phyloP scores from a whole-genome alignment of 805 yeast genomes.

The Barnettozyma populi region DNA sequence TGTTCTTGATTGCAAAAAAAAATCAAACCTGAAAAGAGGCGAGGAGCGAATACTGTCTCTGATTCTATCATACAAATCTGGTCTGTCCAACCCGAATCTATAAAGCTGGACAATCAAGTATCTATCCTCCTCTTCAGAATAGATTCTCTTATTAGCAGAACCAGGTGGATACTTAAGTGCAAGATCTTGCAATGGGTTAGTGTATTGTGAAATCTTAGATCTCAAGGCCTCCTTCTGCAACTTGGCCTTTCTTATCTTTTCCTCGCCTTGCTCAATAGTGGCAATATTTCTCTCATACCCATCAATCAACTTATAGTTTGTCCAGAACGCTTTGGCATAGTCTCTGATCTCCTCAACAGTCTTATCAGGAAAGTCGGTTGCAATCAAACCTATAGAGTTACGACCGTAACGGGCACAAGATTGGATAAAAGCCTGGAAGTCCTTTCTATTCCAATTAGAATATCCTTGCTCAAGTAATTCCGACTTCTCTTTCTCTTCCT shows the following conservation, averaged over 20 bases:
- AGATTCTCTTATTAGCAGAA: conserved; percentile 59
- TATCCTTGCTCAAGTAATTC: conserved; percentile 63
- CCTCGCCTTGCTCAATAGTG: conserved; percentile 88
- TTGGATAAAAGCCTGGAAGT: conserved; percentile 76
- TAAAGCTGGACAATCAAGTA: conserved; percentile 76
- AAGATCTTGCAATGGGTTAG: conserved; percentile 77
- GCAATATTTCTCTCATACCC: conserved; percentile 80
- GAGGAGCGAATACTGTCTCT: conserved; percentile 68
- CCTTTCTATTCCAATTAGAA: conserved; percentile 80
- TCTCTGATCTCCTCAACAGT: conserved; percentile 71
- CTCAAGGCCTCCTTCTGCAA: conserved; percentile 77
- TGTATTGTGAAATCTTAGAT: conserved; percentile 63
- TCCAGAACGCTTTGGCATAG: conserved; percentile 81
- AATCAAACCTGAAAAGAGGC: conserved; percentile 81
- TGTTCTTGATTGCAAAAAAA: conserved; percentile 77
- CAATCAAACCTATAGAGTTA: conserved; percentile 61
- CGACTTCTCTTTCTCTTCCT: conserved; percentile 61
- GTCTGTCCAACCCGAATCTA: conserved; percentile 73
- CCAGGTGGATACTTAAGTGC: conserved; percentile 67
- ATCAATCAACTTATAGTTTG: conserved; percentile 69
- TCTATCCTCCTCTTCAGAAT: conserved; percentile 86
- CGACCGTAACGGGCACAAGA: conserved; percentile 78
- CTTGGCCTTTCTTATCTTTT: conserved; percentile 56
- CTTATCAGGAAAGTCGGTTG: conserved; percentile 72
- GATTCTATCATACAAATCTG: conserved; percentile 72